phyloP scores from a whole-genome alignment of 495 filamentous ascomycete genomes.

The Penicillium ochrochloron region DNA sequence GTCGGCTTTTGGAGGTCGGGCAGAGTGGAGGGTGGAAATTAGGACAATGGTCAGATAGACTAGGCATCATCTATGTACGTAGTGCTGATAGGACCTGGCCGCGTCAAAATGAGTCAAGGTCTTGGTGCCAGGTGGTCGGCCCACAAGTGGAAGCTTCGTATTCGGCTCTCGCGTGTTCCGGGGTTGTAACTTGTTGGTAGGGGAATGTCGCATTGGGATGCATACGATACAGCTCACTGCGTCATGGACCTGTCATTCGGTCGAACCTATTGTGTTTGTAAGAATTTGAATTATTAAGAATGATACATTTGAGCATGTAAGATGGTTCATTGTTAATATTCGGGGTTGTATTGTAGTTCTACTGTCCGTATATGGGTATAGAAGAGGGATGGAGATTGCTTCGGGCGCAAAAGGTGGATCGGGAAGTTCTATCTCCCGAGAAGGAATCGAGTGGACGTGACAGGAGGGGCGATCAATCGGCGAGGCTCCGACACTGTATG shows the following conservation, averaged over 20 bases:
- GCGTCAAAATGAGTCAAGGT: slow-evolving; percentile 11
- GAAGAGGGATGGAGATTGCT: not conserved
- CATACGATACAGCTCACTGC: not conserved
- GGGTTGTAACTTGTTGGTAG: not conserved
- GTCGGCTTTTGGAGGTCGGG: not conserved
- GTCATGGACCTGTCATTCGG: not conserved
- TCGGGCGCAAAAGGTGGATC: not conserved
- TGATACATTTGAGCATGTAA: not conserved
- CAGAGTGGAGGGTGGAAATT: not conserved
- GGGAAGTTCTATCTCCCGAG: not conserved
- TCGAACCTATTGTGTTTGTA: not conserved
- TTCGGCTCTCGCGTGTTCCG: slow-evolving; percentile 5
- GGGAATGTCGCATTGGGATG: slow-evolving; percentile 5
- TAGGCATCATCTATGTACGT: not conserved
- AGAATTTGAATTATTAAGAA: not conserved
- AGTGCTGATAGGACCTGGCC: not conserved
- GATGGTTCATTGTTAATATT: too few species aligned
- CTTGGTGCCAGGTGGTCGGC: not conserved
- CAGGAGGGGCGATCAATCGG: slow-evolving; percentile 2
- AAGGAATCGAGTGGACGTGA: not conserved
- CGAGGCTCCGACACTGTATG: not conserved
- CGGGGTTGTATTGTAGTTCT: not conserved
- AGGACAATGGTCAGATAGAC: too few species aligned
- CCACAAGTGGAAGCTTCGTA: slow-evolving; percentile 6
- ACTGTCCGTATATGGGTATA: not conserved